These are phyloP conservation scores for Dryadomyces sulphureus DNA, from an alignment of 2,329 filamentous ascomycete species.

Conservation along the genomic window DNA sequence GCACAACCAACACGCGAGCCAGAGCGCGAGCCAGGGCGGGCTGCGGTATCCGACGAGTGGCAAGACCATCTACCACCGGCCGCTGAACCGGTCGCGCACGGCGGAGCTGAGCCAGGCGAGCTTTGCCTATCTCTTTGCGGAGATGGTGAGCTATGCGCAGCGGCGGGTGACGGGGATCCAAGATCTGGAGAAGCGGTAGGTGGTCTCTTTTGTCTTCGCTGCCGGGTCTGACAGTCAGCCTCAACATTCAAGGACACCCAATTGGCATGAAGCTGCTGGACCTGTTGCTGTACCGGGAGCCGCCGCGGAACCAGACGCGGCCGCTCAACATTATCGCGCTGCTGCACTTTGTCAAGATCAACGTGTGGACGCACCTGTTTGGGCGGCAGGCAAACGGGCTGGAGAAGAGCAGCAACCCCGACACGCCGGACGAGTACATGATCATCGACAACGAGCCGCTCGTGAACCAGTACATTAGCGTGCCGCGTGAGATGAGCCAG, in stretches of 20 bases:
- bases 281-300: conserved; percentile 76
- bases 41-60: conserved; percentile 82
- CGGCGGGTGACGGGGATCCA: conserved; percentile 80
- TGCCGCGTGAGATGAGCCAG: conserved; percentile 90
- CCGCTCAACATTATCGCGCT: conserved; percentile 82
- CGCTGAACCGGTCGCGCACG: conserved; percentile 78
- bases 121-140: conserved; percentile 90
- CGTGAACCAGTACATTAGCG: conserved; percentile 84
- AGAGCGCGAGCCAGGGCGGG: conserved; percentile 35
- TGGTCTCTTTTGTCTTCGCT: conserved; percentile 3
- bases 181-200: conserved; percentile 78
- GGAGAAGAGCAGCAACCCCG: conserved; percentile 70
- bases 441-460: conserved; percentile 96
- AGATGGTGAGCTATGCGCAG: conserved; percentile 95
- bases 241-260: conserved; percentile 84
- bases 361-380: conserved; percentile 86
- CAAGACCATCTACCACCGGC: conserved; percentile 96
- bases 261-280: conserved; percentile 91
- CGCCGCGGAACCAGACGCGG: conserved; percentile 54
- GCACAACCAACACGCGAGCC: not conserved
- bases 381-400: conserved; percentile 79
- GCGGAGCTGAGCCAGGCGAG: conserved; percentile 82
- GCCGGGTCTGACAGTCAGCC: conserved; percentile 30
- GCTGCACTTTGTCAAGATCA: conserved; percentile 88
- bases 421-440: conserved; percentile 93